A percentile compares a stretch with the other conserved stretches of the same genome.
phyloP scores from a whole-genome alignment of 495 filamentous ascomycete species.

The Xylaria bambusicola region DNA sequence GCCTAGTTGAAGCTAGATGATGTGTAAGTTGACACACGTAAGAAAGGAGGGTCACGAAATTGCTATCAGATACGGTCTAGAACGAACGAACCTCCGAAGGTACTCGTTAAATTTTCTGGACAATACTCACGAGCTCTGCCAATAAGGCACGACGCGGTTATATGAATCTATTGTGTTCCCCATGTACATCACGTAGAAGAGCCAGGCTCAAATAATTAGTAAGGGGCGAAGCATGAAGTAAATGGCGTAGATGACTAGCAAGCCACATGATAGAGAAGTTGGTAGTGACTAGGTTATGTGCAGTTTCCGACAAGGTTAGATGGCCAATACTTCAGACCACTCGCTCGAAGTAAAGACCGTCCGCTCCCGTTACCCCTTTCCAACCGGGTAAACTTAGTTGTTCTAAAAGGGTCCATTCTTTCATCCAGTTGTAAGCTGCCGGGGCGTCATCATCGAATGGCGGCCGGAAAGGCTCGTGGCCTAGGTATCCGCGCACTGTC shows the following conservation, averaged over 20 bases:
- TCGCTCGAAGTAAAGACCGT: neutral
- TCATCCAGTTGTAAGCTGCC: constrained; percentile 12
- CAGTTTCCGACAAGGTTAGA: neutral
- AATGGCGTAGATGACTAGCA: neutral
- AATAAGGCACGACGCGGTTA: too few species aligned
- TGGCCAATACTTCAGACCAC: neutral
- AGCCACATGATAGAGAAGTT: neutral
- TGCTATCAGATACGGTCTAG: too few species aligned
- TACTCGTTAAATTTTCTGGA: too few species aligned
- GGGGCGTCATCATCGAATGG: neutral
- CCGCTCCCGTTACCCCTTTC: neutral
- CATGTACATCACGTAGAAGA: too few species aligned
- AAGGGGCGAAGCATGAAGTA: neutral
- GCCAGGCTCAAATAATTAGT: neutral
- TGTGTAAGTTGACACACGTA: too few species aligned
- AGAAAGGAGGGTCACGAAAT: too few species aligned
- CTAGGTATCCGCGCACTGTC: neutral
- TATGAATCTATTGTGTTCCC: too few species aligned
- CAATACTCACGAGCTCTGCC: too few species aligned
- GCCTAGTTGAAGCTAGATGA: too few species aligned
- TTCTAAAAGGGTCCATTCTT: neutral
- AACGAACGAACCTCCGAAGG: too few species aligned
- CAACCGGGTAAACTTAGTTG: neutral
- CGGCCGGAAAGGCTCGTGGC: constrained; percentile 13
- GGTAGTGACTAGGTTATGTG: neutral